These are phyloP conservation scores for Solanum lignicaule DNA, from an alignment of 257 asterid species.

Conservation along the genomic window DNA sequence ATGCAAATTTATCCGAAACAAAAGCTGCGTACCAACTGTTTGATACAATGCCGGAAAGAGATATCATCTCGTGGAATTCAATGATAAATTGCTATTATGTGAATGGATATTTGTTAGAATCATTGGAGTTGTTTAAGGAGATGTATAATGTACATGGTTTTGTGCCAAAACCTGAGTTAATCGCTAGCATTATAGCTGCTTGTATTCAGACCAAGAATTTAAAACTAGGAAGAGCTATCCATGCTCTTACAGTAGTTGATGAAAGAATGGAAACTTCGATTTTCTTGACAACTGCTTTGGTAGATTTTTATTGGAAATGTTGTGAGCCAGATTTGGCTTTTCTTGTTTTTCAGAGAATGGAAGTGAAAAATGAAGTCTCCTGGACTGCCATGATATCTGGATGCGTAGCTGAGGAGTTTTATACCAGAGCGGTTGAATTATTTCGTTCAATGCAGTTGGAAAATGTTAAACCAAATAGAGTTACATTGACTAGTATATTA, in stretches of 20 bases:
- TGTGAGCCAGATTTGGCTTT: slow-evolving; percentile 30
- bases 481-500: slow-evolving; percentile 41
- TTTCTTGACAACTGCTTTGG: slow-evolving; percentile 36
- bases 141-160: slow-evolving; percentile 29
- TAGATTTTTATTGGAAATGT: slow-evolving; percentile 45
- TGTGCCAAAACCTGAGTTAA: slow-evolving; percentile 55
- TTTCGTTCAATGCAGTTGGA: slow-evolving; percentile 40
- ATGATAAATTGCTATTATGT: slow-evolving; percentile 51
- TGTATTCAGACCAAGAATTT: slow-evolving; percentile 34
- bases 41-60: slow-evolving; percentile 48
- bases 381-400: slow-evolving; percentile 79
- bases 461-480: slow-evolving; percentile 41
- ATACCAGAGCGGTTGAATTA: slow-evolving; percentile 25
- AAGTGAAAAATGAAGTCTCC: slow-evolving; percentile 50
- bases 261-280: slow-evolving; percentile 36
- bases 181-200: slow-evolving; percentile 40
- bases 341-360: slow-evolving; percentile 42
- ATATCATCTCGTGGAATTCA: slow-evolving; percentile 50
- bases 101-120: slow-evolving; percentile 32
- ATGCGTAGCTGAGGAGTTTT: slow-evolving; percentile 25
- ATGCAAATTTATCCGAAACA: slow-evolving; percentile 24
- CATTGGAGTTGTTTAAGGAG: slow-evolving; percentile 33
- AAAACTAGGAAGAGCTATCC: slow-evolving; percentile 48
- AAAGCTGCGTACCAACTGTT: slow-evolving; percentile 36
- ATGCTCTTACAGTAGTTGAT: slow-evolving; percentile 42